Evolutionary conservation across 2,329 filamentous ascomycete genomes (phyloP).

Genomic region (Nemania bipapillata): DNA sequence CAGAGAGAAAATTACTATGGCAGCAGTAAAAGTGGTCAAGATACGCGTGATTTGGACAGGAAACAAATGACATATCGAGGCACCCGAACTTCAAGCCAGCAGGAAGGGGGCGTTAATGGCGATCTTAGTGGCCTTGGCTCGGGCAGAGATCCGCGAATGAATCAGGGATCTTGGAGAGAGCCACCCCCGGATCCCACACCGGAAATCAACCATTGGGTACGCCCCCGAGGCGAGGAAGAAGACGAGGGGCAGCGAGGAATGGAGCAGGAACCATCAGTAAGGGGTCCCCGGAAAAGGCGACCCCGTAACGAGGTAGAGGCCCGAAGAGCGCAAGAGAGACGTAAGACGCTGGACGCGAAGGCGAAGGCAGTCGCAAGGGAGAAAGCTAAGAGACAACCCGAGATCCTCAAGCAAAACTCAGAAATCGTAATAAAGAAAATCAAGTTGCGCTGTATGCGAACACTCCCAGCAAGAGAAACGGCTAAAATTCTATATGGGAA

Average conservation of each 20-base stretch:
- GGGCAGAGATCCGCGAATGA: background rate
- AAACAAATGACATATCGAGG: background rate
- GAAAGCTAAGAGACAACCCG: background rate
- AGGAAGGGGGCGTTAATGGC: background rate
- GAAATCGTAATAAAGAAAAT: background rate
- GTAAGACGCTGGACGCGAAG: background rate
- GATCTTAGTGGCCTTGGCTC: no score
- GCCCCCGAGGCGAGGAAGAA: no score
- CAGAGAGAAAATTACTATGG: no score
- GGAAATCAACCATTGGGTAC: no score
- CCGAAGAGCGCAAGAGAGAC: background rate
- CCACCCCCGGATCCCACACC: background rate
- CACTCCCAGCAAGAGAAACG: conserved; percentile 3
- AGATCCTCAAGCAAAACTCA: conserved; percentile 4
- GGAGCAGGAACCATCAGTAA: no score
- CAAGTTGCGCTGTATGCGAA: conserved; percentile 16
- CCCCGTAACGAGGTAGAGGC: no score
- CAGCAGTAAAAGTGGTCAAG: no score
- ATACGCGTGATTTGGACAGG: no score
- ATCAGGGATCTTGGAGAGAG: conserved; percentile 1
- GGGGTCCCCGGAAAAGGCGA: no score
- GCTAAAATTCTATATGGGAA: conserved; percentile 6
- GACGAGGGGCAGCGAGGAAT: no score
- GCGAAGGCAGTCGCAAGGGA: background rate
- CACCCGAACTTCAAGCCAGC: background rate